Base-by-base conservation (phyloP, 306 rosid species). In the Canavalia gladiata region DNA sequence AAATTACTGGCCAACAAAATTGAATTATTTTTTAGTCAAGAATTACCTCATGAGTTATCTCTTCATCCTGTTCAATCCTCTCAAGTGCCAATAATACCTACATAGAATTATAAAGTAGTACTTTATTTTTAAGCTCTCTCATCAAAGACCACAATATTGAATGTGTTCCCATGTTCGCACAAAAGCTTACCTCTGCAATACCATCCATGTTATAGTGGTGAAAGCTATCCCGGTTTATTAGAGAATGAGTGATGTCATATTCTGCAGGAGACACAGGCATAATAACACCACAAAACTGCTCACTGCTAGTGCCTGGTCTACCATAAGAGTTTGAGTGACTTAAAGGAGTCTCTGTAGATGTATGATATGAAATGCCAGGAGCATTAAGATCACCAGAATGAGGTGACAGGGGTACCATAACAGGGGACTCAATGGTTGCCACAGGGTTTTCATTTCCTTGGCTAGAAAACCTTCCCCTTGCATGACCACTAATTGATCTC, bases 1-100 rank as follows among this genome's bases (percentile, higher is more conserved):
- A 76, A 77, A 51, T 56, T 60, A 77, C 65, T 68, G 33, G 28
- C 37, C 76, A 57, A 29, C 33, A 73, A 67, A 46, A 37, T 46
- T 45, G 54, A 65, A 34, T 54, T 31, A 64, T 75, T 64, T 63
- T 30, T 50, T 50, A 25, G 64, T 75, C 76, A 37, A 76, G 56
- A 80, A 46, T 56, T 84, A 92, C 98, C 97, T 91, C 97, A 42
- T 89, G 77, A 29, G 95, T 74, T 54, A 94, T 88, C 70, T 92
- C 97, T 83, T 84, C 94, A 84, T 90, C 90, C 29, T 91, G 91
- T 80, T 88, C 97, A 55, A 92, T 85, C 78, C 97, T 92, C 89
- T 90, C 97, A 28, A 94, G 92, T 8, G 95, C 97, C 77, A 86
- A 75, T 76, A 92, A 83, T 54, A 91, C 91, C 98, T 94, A 82